Base-by-base conservation (phyloP, 2,329 filamentous ascomycete species). In the Sphaerulina populicola region DNA sequence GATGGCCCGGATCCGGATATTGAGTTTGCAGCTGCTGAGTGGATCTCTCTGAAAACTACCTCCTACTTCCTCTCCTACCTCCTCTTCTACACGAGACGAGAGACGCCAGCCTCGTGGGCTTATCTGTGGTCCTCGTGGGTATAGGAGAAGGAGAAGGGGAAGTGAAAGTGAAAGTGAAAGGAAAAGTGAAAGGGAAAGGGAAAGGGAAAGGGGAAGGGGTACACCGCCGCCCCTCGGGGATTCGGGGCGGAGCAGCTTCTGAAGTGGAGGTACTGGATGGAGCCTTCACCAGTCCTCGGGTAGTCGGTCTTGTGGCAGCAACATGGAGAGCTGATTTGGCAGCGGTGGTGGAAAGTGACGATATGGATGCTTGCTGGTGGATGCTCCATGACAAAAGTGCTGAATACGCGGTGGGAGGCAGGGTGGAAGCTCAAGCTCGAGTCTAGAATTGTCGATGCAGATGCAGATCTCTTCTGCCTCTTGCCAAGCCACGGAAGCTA, bases 31-130 rank as follows among this genome's bases (percentile, higher is more conserved):
- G 43, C 35, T 7, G 37, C 8, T 15, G 29, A 41, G 45, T 47
- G 45, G 45, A 47, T 35, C 45, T 3, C 18, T 18, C 18, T 27
- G 23, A 27, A 27, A 27, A 27, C 23, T 27, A 27, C 23, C 21
- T 23, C 21, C 21, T 23, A 3, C 3, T 23, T 3, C 6, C n/a
- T n/a, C n/a, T n/a, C n/a, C n/a, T n/a, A n/a, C n/a, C n/a, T n/a
- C n/a, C n/a, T n/a, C n/a, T n/a, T n/a, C n/a, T n/a, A n/a, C n/a
- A n/a, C n/a, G n/a, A n/a, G n/a, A 27, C 23, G 29, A 23, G 46
- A 11, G 31, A 35, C 36, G 38, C 36, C 46, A 49, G 46, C 29
- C 27, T n/a, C 36, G 46, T 49, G 46, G 46, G 38, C 18, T 49
- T 14, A 38, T 27, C 11, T 49, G 46, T 42, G 37, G 37, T 35